Percentiles rank a stretch among this genome's conserved stretches.
Conservation (phyloP, 352 stramenopile species). For the Globisporangium splendens region DNA sequence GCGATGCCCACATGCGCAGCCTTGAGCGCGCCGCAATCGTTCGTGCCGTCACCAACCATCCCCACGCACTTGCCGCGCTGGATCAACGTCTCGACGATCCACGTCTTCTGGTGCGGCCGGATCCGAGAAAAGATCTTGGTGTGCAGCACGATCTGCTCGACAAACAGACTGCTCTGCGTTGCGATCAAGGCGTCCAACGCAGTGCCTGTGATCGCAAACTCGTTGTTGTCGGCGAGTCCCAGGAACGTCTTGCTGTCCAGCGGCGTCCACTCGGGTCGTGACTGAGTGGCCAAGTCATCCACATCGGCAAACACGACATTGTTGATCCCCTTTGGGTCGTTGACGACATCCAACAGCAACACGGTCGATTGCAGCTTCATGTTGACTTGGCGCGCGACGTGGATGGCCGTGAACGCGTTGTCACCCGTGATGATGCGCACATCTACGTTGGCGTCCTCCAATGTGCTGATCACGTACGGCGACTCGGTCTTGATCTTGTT, state of each 20-base stretch:
- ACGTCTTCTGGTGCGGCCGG: slow-evolving; percentile 75
- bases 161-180: slow-evolving; percentile 31
- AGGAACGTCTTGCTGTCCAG: slow-evolving; percentile 50
- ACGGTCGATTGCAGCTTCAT: slow-evolving; percentile 62
- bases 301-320: slow-evolving; percentile 58
- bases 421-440: slow-evolving; percentile 90
- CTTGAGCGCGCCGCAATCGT: slow-evolving; percentile 90
- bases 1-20: slow-evolving; percentile 87
- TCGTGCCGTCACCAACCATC: slow-evolving; percentile 76
- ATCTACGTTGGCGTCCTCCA: slow-evolving; percentile 73
- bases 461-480: slow-evolving; percentile 67
- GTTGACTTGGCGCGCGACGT: slow-evolving; percentile 70
- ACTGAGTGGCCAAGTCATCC: slow-evolving; percentile 39
- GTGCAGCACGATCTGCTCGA: slow-evolving; percentile 50
- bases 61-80: slow-evolving; percentile 45
- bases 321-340: not conserved
- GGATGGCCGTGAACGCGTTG: slow-evolving; percentile 74
- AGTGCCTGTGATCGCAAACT: slow-evolving; percentile 59
- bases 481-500: slow-evolving; percentile 89
- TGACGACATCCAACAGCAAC: slow-evolving; percentile 41
- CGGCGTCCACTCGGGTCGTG: slow-evolving; percentile 28
- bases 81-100: slow-evolving; percentile 74
- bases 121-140: slow-evolving; percentile 75
- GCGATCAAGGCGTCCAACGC: slow-evolving; percentile 46
- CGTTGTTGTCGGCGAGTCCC: slow-evolving; percentile 46